Conservation (phyloP, 2,329 filamentous ascomycete species). For the Scedosporium minutisporum region DNA sequence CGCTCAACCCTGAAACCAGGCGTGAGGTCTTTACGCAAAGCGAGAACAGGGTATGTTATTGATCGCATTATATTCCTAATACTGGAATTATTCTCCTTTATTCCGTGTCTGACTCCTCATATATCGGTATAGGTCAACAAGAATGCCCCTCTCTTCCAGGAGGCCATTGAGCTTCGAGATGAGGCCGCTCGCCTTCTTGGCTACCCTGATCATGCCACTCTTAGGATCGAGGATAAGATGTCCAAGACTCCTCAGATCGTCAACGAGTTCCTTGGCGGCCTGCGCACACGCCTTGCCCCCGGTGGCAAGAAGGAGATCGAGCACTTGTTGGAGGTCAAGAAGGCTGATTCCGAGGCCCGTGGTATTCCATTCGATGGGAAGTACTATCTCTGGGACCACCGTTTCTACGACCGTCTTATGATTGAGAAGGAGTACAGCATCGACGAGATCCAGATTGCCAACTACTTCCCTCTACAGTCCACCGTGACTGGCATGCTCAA, state of each 20-base stretch:
- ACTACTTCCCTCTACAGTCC: conserved; percentile 71
- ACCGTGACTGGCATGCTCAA: conserved; percentile 70
- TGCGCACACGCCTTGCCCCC: conserved; percentile 55
- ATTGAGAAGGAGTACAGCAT: conserved; percentile 72
- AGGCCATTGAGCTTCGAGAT: conserved; percentile 65
- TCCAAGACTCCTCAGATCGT: conserved; percentile 67
- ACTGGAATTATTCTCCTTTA: background rate
- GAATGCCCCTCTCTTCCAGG: conserved; percentile 65
- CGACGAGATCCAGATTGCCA: conserved; percentile 69
- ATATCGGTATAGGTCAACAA: conserved; percentile 45
- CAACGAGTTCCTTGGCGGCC: conserved; percentile 60
- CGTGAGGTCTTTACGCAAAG: conserved; percentile 63
- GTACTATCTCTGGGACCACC: conserved; percentile 76
- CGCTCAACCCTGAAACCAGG: conserved; percentile 58
- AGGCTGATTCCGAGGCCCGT: conserved; percentile 53
- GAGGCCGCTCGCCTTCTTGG: conserved; percentile 69
- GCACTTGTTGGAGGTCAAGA: conserved; percentile 65
- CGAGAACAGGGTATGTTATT: conserved; percentile 57
- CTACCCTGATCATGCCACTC: conserved; percentile 66
- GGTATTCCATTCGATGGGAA: conserved; percentile 52
- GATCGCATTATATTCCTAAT: too few relatives aligned
- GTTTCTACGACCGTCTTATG: conserved; percentile 72
- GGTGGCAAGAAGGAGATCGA: conserved; percentile 63
- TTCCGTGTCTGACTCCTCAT: background rate
- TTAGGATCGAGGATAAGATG: conserved; percentile 78